Evolutionary conservation across 768 basidiomycete genomes (phyloP), one percentile per base, ranked within the genome.

Genomic region (Phylloporus scabripes): DNA sequence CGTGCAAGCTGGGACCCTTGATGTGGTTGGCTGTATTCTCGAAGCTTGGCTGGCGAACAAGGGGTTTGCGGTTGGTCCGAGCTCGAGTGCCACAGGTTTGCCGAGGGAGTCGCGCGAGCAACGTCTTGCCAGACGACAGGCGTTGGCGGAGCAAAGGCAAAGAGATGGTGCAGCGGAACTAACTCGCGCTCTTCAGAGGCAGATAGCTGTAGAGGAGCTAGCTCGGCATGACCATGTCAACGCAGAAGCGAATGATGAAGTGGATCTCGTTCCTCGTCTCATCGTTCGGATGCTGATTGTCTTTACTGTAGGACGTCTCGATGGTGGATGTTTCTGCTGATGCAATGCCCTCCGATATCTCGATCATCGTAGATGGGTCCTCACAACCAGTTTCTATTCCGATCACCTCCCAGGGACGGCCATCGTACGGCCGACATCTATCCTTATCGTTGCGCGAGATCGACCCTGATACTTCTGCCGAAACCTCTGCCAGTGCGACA

Each of bases 1-100:
- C 15, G 95, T 97, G 5, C 91, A 96, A 68, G 92, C 93, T 0
- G 93, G 95, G 15, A 91, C 92, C 0, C 74, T 97, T 23, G 90
- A 94, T 55, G 89, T 96, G 5, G 93, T 96, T 1, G 92, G 92
- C 5, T 91, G 90, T 54, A 87, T 97, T 20, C 76, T 97, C 18
- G 92, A 95, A 70, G 87, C 90, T 14, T 97, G 93, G 92, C 68
- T 96, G 24, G 85, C 85, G 6, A 83, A 84, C 56, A 87, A 87
- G 61, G 92, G 92, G 0, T 88, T 96, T 62, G 83, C 88, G 0
- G 83, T 93, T 20, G 86, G 85, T 15, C 87, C 92, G 4, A 86
- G 83, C 57, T 74, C 84, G 0, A 82, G 85, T 46, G 87, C 85
- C 0, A 86, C 81, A 2, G 87, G 87, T 1, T 66, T 82, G 52